Evolutionary conservation across 495 filamentous ascomycete genomes (phyloP), one percentile per base, ranked within the genome.

Genomic region (Penicillium odoratum): DNA sequence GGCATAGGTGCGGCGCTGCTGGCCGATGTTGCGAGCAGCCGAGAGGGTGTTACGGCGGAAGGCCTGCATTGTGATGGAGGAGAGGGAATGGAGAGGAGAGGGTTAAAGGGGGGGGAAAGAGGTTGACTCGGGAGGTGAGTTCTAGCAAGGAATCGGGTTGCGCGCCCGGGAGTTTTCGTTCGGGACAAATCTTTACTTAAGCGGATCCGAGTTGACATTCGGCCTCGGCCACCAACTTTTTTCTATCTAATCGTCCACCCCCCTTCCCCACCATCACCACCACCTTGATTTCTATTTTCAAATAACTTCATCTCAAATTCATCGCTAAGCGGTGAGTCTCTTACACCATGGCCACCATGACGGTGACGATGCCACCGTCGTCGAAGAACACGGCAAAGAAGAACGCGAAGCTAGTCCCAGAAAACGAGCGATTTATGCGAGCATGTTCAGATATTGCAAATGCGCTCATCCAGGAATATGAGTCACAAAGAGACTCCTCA

Each of bases 371-470:
- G 65, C 80, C 78, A 59, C 74, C 75, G 51, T 5, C 52, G 34
- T 69, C 75, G 25, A 72, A 78, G 60, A 81, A 81, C 58, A 63
- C 56, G 5, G 57, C 81, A 16, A 76, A 81, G 53, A 93, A 93
- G 72, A 85, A 88, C 64, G 71, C 82, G 55, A 90, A 92, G 65
- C 81, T 93, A 0, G 81, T 90, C 1, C 90, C 94, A 38, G 94
- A 98, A 68, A 95, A 92, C 63, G 94, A 98, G 74, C 86, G 94
- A 44, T 97, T 85, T 68, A 84, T 98, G 77, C 83, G 91, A 63
- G 92, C 91, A 50, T 98, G 95, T 72, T 93, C 95, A 29, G 94
- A 98, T 60, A 91, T 98, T 68, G 94, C 92, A 33, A 92, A 86
- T 74, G 88, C 87, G 45, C 85, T 98, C 48, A 96, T 98, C 57